phyloP scores from a whole-genome alignment of 768 basidiomycete genomes.

The Galerina sulciceps region DNA sequence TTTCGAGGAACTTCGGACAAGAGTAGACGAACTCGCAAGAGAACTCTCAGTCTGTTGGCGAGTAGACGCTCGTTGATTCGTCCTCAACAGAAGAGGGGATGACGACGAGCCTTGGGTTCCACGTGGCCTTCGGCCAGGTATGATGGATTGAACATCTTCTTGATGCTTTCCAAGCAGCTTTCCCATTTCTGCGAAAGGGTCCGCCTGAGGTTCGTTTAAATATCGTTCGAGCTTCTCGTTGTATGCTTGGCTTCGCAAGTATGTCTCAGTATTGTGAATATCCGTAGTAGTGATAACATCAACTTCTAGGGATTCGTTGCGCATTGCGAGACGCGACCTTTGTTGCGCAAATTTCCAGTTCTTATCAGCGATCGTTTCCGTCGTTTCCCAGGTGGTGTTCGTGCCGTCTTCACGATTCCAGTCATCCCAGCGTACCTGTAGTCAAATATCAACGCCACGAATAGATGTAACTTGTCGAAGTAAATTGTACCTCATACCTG shows the following conservation, averaged over 20 bases:
- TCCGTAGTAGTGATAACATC: slow-evolving; percentile 42
- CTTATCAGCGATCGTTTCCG: slow-evolving; percentile 15
- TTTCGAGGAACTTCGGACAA: slow-evolving; percentile 5
- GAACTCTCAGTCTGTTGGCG: slow-evolving; percentile 24
- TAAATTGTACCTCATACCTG: slow-evolving; percentile 34
- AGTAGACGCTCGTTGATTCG: slow-evolving; percentile 21
- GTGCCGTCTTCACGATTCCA: slow-evolving; percentile 58
- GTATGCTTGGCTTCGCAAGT: slow-evolving; percentile 46
- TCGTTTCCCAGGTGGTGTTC: slow-evolving; percentile 55
- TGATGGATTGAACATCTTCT: background rate
- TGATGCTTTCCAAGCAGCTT: slow-evolving; percentile 23
- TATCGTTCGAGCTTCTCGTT: slow-evolving; percentile 43
- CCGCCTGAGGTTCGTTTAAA: slow-evolving; percentile 6
- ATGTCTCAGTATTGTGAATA: slow-evolving; percentile 47
- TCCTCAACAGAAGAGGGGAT: slow-evolving; percentile 17
- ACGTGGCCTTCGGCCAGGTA: background rate
- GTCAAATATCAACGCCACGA: background rate
- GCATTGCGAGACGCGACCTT: slow-evolving; percentile 30
- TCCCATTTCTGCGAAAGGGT: slow-evolving; percentile 22
- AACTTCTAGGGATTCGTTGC: slow-evolving; percentile 38
- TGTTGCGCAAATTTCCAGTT: slow-evolving; percentile 27
- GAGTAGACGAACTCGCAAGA: slow-evolving; percentile 13
- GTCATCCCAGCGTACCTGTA: slow-evolving; percentile 54
- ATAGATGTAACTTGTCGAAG: background rate
- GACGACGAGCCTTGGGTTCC: slow-evolving; percentile 13